Percentiles rank a stretch among this genome's conserved stretches.
phyloP scores from a whole-genome alignment of 805 yeast species.

The Jamesozyma spencerorum region DNA sequence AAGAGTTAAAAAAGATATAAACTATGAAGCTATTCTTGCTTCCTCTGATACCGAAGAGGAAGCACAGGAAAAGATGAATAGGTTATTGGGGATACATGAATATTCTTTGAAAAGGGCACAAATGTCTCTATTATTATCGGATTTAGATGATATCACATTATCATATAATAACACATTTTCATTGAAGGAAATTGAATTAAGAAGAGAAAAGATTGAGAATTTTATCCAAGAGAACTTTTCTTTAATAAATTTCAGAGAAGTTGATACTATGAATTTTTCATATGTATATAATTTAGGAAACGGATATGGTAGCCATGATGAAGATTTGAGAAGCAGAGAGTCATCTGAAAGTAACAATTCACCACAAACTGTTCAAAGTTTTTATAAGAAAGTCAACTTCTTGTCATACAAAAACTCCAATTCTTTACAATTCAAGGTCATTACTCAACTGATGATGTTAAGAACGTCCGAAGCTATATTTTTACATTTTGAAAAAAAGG shows the following conservation, averaged over 20 bases:
- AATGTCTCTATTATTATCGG: conserved; percentile 19
- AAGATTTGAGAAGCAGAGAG: background rate
- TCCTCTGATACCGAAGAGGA: background rate
- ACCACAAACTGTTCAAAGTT: no score
- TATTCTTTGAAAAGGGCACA: conserved; percentile 19
- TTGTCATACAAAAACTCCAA: conserved; percentile 11
- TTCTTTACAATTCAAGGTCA: conserved; percentile 20
- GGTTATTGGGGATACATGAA: conserved; percentile 16
- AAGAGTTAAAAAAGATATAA: conserved; percentile 16
- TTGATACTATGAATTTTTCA: background rate
- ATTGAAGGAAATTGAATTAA: conserved; percentile 13
- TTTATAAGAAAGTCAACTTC: conserved; percentile 3
- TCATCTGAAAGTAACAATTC: no score
- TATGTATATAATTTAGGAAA: background rate
- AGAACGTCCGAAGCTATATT: conserved; percentile 24
- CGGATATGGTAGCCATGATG: background rate
- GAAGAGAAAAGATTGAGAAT: conserved; percentile 15
- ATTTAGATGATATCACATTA: conserved; percentile 22
- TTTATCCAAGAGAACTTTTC: conserved; percentile 18
- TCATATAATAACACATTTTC: conserved; percentile 17
- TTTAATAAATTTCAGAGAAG: conserved; percentile 6
- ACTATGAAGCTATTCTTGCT: conserved; percentile 1
- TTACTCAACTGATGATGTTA: conserved; percentile 19
- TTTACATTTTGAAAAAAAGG: conserved; percentile 21
- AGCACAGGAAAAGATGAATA: conserved; percentile 4